Evolutionary conservation across 768 basidiomycete genomes (phyloP).

Genomic region (Hygrocybe punicea): DNA sequence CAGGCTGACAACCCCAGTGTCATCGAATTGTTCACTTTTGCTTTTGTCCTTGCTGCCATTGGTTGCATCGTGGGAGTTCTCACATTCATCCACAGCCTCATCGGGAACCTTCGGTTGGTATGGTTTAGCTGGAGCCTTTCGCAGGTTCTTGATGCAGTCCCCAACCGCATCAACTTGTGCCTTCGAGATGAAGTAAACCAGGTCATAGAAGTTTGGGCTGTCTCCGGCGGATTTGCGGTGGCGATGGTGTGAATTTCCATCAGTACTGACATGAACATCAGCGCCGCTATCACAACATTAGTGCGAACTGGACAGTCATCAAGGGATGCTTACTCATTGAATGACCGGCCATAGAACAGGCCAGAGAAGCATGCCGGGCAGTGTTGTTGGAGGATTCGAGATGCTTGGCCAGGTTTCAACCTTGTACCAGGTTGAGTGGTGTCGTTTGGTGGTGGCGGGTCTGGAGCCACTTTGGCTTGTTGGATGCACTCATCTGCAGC

Average conservation of each 20-base stretch:
- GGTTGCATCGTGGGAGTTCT: slow-evolving; percentile 24
- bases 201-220: slow-evolving; percentile 19
- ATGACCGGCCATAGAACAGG: slow-evolving; percentile 10
- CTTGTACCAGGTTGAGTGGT: no score
- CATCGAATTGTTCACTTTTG: slow-evolving; percentile 14
- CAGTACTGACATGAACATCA: slow-evolving; percentile 36
- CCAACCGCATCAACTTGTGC: slow-evolving; percentile 21
- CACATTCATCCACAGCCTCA: slow-evolving; percentile 24
- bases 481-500: neutral
- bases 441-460: neutral
- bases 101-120: slow-evolving; percentile 14
- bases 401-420: neutral
- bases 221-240: slow-evolving; percentile 22
- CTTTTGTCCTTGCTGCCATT: slow-evolving; percentile 22
- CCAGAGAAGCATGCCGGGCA: slow-evolving; percentile 30
- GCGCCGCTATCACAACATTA: slow-evolving; percentile 25
- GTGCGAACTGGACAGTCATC: neutral
- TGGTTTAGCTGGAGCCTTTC: slow-evolving; percentile 9
- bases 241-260: slow-evolving; percentile 30
- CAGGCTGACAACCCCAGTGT: slow-evolving; percentile 30
- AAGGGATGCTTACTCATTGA: slow-evolving; percentile 3
- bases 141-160: slow-evolving; percentile 5
- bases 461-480: no score
- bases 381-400: slow-evolving; percentile 23
- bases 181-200: slow-evolving; percentile 22